phyloP scores from a whole-genome alignment of 139 green algal species.

The Ettlia oleoabundans region DNA sequence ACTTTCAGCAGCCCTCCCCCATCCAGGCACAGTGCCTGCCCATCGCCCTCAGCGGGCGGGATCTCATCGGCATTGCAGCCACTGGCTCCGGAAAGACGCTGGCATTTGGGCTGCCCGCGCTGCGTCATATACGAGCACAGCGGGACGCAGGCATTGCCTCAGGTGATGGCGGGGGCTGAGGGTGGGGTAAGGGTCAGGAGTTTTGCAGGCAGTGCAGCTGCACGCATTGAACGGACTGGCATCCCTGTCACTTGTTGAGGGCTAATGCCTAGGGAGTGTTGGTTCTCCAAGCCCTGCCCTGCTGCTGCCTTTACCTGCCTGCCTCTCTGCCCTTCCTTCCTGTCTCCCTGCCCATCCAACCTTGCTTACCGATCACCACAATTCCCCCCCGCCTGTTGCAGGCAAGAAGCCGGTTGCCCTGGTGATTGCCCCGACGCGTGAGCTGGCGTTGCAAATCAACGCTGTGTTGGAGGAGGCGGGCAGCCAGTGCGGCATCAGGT shows the following conservation, averaged over 20 bases:
- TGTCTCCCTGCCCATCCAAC: neutral
- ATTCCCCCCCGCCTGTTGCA: neutral
- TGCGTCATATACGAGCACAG: slow-evolving; percentile 82
- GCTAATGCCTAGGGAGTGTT: too few species aligned
- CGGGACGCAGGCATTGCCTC: neutral
- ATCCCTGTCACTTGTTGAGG: too few species aligned
- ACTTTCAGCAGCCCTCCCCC: slow-evolving; percentile 77
- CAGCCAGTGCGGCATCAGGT: slow-evolving; percentile 48
- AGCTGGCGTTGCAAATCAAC: slow-evolving; percentile 91
- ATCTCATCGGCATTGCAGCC: slow-evolving; percentile 90
- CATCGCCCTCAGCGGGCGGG: slow-evolving; percentile 77
- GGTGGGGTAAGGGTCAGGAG: too few species aligned
- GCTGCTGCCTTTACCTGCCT: too few species aligned
- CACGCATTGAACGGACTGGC: too few species aligned
- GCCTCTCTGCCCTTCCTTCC: neutral
- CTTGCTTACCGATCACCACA: neutral
- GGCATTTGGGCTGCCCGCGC: slow-evolving; percentile 85
- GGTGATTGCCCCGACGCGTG: slow-evolving; percentile 89
- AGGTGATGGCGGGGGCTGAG: too few species aligned
- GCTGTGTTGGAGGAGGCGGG: slow-evolving; percentile 75
- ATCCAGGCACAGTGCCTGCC: slow-evolving; percentile 90
- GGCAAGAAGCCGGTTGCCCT: slow-evolving; percentile 73
- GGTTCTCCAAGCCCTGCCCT: too few species aligned
- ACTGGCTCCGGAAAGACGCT: slow-evolving; percentile 87
- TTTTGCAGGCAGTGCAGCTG: too few species aligned